Percentiles rank a stretch among this genome's conserved stretches.
These are phyloP conservation scores for Carex sylvatica DNA, from an alignment of 202 grass and related monocot species.

Conservation along the genomic window DNA sequence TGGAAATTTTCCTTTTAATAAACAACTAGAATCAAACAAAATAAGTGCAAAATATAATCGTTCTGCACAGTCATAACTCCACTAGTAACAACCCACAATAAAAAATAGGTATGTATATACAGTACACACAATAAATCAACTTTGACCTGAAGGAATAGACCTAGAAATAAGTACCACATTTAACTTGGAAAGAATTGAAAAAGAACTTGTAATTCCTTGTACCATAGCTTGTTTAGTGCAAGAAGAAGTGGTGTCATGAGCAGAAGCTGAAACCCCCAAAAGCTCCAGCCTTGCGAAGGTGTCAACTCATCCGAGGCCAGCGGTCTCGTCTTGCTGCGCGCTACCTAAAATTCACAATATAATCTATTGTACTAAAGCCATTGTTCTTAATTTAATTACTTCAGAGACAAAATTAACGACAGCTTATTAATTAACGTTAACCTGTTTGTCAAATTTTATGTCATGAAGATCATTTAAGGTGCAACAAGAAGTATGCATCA, in stretches of 20 bases:
- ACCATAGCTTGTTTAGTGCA: not conserved
- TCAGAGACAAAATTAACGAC: not conserved
- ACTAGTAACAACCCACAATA: not conserved
- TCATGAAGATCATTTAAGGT: slow-evolving; percentile 14
- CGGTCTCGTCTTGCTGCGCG: slow-evolving; percentile 34
- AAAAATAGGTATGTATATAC: not conserved
- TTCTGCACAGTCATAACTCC: no score
- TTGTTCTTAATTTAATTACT: not conserved
- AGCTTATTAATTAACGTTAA: not conserved
- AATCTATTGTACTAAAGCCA: not conserved
- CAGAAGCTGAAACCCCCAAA: slow-evolving; percentile 2
- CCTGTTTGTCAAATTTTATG: slow-evolving; percentile 18
- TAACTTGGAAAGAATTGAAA: not conserved
- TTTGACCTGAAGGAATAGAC: not conserved
- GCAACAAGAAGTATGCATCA: slow-evolving; percentile 7
- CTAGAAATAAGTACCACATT: not conserved
- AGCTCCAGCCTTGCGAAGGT: slow-evolving; percentile 31
- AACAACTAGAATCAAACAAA: no score
- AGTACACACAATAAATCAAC: not conserved
- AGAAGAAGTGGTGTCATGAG: not conserved
- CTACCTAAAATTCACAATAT: slow-evolving; percentile 20
- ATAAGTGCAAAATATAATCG: no score
- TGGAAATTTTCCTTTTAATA: no score
- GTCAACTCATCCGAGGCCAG: slow-evolving; percentile 34
- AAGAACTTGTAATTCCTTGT: not conserved